These are phyloP conservation scores for Dionaea muscipula DNA, from an alignment of 179 eudicot genomes.

Conservation along the genomic window DNA sequence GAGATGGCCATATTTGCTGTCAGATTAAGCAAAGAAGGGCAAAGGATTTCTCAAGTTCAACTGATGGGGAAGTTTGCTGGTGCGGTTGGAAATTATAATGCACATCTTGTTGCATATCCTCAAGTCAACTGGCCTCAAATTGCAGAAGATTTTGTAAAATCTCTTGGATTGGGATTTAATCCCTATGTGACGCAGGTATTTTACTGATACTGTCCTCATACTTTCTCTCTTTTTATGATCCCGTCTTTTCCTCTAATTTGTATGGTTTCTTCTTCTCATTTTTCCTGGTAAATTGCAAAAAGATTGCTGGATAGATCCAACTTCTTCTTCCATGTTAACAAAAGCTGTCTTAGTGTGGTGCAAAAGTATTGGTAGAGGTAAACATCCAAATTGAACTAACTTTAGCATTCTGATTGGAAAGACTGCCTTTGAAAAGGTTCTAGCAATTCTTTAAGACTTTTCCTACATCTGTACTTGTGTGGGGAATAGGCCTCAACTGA, in stretches of 20 bases:
- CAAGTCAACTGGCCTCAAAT: conserved; percentile 63
- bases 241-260: background rate
- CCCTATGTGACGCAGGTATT: conserved; percentile 86
- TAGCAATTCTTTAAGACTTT: too few species aligned
- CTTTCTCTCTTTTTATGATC: background rate
- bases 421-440: too few species aligned
- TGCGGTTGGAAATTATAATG: conserved; percentile 95
- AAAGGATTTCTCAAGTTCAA: conserved; percentile 40
- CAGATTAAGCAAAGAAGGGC: conserved; percentile 58
- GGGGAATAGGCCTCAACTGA: too few species aligned
- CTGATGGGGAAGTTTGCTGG: conserved; percentile 90
- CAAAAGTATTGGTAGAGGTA: too few species aligned
- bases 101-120: conserved; percentile 82
- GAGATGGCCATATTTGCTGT: conserved; percentile 75
- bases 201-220: conserved; percentile 1
- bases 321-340: too few species aligned
- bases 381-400: background rate
- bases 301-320: too few species aligned
- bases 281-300: too few species aligned
- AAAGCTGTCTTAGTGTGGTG: too few species aligned
- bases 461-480: too few species aligned
- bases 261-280: background rate
- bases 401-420: background rate
- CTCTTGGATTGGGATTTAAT: conserved; percentile 82
- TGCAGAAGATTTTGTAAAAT: conserved; percentile 75